phyloP scores from a whole-genome alignment of 192 early-diverging fungal genomes.

The Globomyces pollinis-pini region DNA sequence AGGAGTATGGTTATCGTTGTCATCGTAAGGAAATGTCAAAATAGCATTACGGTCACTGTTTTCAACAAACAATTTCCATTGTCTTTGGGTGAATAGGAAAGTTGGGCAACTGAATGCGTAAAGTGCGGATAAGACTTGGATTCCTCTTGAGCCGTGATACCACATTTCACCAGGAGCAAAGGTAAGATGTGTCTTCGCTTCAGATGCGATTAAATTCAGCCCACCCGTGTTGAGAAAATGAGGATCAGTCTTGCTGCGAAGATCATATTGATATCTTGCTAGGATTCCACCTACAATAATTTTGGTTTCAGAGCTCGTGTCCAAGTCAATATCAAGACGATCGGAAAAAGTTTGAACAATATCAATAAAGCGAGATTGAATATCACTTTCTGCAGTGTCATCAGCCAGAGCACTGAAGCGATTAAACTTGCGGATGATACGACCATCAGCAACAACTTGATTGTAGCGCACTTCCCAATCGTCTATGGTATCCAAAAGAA shows the following conservation, averaged over 20 bases:
- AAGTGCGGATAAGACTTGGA: background rate
- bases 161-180: background rate
- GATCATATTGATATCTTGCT: background rate
- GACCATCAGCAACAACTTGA: background rate
- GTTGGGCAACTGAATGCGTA: background rate
- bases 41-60: background rate
- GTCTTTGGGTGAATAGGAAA: background rate
- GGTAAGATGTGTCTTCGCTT: background rate
- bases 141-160: slow-evolving; percentile 2
- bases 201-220: background rate
- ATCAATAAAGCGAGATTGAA: background rate
- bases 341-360: background rate
- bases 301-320: background rate
- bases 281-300: slow-evolving; percentile 3
- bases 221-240: background rate
- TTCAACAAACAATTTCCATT: background rate
- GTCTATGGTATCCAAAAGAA: background rate
- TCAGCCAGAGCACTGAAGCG: background rate
- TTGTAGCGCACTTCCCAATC: background rate
- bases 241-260: background rate
- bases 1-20: background rate
- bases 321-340: background rate
- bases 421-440: background rate
- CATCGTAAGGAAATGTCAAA: background rate
- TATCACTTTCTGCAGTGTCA: background rate